Conservation (phyloP, 495 filamentous ascomycete genomes). For the Astrothelium macrocarpum region DNA sequence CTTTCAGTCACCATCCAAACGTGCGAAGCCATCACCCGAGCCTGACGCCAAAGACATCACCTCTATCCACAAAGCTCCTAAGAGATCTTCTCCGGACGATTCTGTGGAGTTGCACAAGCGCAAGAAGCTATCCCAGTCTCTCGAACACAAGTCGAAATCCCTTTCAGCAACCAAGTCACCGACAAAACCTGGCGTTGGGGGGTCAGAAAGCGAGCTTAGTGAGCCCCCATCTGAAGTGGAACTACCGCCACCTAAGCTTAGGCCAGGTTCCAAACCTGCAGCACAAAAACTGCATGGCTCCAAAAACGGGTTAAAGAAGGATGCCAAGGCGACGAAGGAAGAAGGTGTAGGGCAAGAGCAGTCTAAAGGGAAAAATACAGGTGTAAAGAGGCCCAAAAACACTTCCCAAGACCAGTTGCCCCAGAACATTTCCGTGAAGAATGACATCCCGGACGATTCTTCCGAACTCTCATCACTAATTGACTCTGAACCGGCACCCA, state of each 20-base stretch:
- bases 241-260: neutral
- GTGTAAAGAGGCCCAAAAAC: neutral
- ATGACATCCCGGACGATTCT: conserved; percentile 33
- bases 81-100: neutral
- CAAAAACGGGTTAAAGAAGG: neutral
- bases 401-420: conserved; percentile 9
- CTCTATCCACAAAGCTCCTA: neutral
- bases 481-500: conserved; percentile 55
- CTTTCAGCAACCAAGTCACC: neutral
- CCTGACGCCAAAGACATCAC: neutral
- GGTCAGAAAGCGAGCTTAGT: neutral
- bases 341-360: conserved; percentile 14
- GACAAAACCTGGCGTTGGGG: neutral
- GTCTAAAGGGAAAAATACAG: conserved; percentile 22
- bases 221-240: conserved; percentile 5
- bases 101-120: neutral
- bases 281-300: neutral
- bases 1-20: neutral
- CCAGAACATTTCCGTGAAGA: conserved; percentile 20
- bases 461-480: conserved; percentile 73
- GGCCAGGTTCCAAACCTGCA: neutral
- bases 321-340: conserved; percentile 7
- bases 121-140: neutral
- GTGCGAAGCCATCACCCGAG: neutral
- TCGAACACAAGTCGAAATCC: neutral